Evolutionary conservation across 129 eudicot species (phyloP).

Genomic region (Smallanthus sonchifolius): DNA sequence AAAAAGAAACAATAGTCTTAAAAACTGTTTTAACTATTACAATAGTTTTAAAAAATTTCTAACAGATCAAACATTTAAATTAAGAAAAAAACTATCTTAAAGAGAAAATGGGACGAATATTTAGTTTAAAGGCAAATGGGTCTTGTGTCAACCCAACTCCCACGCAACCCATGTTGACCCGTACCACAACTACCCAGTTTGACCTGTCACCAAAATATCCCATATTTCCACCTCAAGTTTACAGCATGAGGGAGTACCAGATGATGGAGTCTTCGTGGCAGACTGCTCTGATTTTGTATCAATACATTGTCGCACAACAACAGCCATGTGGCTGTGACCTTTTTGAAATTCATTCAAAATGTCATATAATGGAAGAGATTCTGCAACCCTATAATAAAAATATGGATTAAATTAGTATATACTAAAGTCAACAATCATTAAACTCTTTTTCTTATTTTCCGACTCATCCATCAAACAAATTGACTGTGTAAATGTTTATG

Average conservation of each 20-base stretch:
- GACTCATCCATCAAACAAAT: background rate
- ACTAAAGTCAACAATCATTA: background rate
- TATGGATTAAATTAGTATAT: background rate
- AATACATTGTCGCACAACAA: constrained; percentile 50
- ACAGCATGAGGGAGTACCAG: constrained; percentile 26
- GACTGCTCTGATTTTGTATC: constrained; percentile 30
- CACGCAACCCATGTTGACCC: background rate
- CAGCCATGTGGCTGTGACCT: constrained; percentile 98
- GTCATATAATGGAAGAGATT: constrained; percentile 76
- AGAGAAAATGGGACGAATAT: background rate
- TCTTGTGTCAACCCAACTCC: background rate
- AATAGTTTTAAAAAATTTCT: background rate
- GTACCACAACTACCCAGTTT: background rate
- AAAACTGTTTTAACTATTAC: background rate
- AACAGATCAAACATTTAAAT: background rate
- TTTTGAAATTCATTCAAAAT: constrained; percentile 90
- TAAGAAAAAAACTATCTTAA: background rate
- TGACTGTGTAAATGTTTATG: background rate
- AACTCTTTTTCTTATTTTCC: background rate
- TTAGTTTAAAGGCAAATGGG: background rate
- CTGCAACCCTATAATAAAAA: constrained; percentile 59
- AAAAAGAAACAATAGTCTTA: background rate
- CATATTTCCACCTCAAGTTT: background rate
- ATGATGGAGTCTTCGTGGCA: constrained; percentile 28
- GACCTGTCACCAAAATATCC: background rate